Conservation (phyloP, 2,329 filamentous ascomycete genomes). For the Epichloe glyceriae region DNA sequence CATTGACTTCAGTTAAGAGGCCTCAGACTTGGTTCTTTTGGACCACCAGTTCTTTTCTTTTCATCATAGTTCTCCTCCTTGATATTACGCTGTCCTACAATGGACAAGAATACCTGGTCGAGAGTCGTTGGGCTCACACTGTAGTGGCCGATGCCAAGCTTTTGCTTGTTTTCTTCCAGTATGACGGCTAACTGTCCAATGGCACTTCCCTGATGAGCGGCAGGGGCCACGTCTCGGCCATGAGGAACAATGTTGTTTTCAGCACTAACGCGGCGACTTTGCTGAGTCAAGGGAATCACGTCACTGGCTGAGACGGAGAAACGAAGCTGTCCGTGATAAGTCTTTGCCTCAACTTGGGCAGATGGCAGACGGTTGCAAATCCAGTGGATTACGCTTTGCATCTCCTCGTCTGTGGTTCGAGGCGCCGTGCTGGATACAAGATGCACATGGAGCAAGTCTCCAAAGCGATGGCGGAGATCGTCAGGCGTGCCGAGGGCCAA, state of each 20-base stretch:
- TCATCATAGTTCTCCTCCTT: constrained; percentile 54
- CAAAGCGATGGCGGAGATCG: constrained; percentile 59
- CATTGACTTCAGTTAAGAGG: too few relatives aligned
- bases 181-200: constrained; percentile 59
- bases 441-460: constrained; percentile 70
- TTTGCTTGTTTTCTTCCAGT: constrained; percentile 57
- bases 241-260: background rate
- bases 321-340: constrained; percentile 76
- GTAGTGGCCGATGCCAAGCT: constrained; percentile 69
- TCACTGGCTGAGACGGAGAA: constrained; percentile 56
- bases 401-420: constrained; percentile 56
- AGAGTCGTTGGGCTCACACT: constrained; percentile 76
- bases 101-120: constrained; percentile 80
- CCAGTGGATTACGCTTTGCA: constrained; percentile 53
- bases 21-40: background rate
- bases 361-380: constrained; percentile 46
- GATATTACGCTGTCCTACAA: constrained; percentile 69
- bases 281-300: constrained; percentile 17
- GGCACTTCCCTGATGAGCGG: constrained; percentile 29
- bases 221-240: constrained; percentile 9
- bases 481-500: constrained; percentile 69
- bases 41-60: constrained; percentile 13
- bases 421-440: constrained; percentile 65
- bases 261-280: background rate
- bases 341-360: constrained; percentile 58